A percentile compares a stretch with the other conserved stretches of the same genome.
Conservation (phyloP, 2,329 filamentous ascomycete genomes). For the Rosellinia necatrix region DNA sequence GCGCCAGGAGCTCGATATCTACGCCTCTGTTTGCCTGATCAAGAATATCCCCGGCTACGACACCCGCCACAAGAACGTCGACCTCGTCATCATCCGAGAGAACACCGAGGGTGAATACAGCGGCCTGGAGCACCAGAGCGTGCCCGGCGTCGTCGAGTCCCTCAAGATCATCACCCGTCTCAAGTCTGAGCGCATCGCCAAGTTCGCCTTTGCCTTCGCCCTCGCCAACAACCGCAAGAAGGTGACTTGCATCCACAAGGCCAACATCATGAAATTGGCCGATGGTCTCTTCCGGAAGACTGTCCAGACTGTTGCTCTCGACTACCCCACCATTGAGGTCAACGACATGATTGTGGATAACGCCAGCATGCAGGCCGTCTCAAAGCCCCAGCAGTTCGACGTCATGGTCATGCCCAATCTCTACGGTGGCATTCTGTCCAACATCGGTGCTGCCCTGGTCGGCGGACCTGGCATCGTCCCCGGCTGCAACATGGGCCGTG, state of each 20-base stretch:
- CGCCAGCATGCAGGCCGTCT: constrained; percentile 98
- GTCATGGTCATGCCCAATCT: constrained; percentile 99
- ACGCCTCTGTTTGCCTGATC: constrained; percentile 95
- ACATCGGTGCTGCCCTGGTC: constrained; percentile 96
- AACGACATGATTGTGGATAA: constrained; percentile 99
- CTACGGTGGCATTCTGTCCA: constrained; percentile 98
- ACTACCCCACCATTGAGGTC: constrained; percentile 92
- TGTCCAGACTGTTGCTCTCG: constrained; percentile 89
- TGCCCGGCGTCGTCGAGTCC: constrained; percentile 94
- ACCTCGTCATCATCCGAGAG: constrained; percentile 99
- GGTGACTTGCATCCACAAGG: constrained; percentile 99
- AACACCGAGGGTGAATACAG: constrained; percentile 99
- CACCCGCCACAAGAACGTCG: constrained; percentile 95
- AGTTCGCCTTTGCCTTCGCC: constrained; percentile 97
- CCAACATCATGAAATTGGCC: constrained; percentile 99
- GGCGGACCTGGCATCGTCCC: constrained; percentile 96
- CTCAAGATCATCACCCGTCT: constrained; percentile 99
- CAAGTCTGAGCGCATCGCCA: constrained; percentile 98
- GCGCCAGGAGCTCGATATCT: constrained; percentile 99
- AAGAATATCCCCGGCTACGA: constrained; percentile 99
- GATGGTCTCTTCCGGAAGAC: constrained; percentile 98
- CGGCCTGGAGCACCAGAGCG: constrained; percentile 97
- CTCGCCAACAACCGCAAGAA: constrained; percentile 99
- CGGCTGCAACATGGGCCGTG: constrained; percentile 99
- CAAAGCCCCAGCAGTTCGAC: constrained; percentile 95